Evolutionary conservation across 23 red algal species (phyloP).

Genomic region (Gracilaria domingensis): DNA sequence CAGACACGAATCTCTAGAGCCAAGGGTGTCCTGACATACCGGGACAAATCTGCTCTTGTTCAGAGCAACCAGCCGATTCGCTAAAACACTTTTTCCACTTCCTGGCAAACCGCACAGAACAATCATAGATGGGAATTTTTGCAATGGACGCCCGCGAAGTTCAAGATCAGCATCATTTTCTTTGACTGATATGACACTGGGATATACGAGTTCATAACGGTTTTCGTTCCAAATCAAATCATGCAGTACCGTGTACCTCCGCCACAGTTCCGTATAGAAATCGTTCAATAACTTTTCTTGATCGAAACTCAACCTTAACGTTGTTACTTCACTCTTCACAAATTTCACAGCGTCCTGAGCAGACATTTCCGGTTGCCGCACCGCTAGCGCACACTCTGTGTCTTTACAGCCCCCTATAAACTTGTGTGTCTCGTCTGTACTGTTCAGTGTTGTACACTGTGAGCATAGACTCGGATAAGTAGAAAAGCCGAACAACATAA

Average conservation of each 20-base stretch:
- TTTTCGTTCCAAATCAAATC: background rate
- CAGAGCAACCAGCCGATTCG: background rate
- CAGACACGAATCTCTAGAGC: background rate
- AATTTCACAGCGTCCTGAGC: background rate
- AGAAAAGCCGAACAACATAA: conserved; percentile 27
- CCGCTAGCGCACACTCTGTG: background rate
- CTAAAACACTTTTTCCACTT: conserved; percentile 13
- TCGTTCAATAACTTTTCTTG: background rate
- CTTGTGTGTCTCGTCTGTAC: background rate
- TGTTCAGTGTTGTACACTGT: background rate
- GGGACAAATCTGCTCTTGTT: background rate
- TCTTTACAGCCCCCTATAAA: conserved; percentile 18
- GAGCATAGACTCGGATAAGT: background rate
- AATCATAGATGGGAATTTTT: conserved; percentile 12
- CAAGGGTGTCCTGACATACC: background rate
- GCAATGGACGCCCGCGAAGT: background rate
- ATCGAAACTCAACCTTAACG: background rate
- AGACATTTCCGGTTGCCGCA: conserved; percentile 1
- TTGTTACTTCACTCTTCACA: background rate
- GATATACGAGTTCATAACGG: background rate
- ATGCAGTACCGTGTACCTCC: background rate
- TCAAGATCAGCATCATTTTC: background rate
- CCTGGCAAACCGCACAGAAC: conserved; percentile 25
- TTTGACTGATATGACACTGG: background rate
- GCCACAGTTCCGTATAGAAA: conserved; percentile 5